Conservation (phyloP, 2,329 filamentous ascomycete species). For the Fusarium pseudograminearum region DNA sequence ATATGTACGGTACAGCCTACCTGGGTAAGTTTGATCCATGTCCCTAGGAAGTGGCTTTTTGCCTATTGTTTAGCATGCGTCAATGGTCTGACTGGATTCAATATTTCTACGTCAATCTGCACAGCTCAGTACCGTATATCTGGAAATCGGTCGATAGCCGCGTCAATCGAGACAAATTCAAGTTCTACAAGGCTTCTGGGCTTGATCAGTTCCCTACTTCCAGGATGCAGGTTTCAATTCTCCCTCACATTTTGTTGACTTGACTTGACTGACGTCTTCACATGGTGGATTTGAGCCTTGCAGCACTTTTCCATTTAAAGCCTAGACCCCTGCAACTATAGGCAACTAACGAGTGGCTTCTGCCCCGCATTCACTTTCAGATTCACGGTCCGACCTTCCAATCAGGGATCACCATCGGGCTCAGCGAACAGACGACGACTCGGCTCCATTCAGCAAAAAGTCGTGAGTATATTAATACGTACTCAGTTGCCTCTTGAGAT, state of each 20-base stretch:
- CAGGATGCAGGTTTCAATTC: constrained; percentile 36
- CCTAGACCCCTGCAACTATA: constrained; percentile 7
- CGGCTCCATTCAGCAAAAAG: not conserved
- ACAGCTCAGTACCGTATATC: not conserved
- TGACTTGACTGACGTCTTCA: constrained; percentile 35
- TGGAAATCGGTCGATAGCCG: constrained; percentile 2
- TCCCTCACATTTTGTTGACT: constrained; percentile 32
- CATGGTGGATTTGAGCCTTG: constrained; percentile 20
- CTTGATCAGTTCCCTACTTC: constrained; percentile 23
- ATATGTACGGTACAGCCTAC: constrained; percentile 6
- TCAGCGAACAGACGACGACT: not conserved
- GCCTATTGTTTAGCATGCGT: constrained; percentile 26
- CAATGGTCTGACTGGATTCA: constrained; percentile 32
- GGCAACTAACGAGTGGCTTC: constrained; percentile 17
- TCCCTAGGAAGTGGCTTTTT: constrained; percentile 32
- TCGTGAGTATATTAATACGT: constrained; percentile 10
- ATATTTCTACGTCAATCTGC: constrained; percentile 21
- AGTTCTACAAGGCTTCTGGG: not conserved
- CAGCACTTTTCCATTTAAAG: constrained; percentile 32
- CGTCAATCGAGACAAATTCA: not conserved
- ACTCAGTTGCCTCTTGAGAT: constrained; percentile 17
- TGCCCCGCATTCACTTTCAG: constrained; percentile 37
- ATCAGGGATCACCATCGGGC: constrained; percentile 5
- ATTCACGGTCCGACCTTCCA: constrained; percentile 10
- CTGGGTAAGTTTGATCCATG: constrained; percentile 6